A percentile compares a stretch with the other conserved stretches of the same genome.
Evolutionary conservation across 1,139 yeast species (phyloP).

Genomic region (Geotrichum phurueaensis): DNA sequence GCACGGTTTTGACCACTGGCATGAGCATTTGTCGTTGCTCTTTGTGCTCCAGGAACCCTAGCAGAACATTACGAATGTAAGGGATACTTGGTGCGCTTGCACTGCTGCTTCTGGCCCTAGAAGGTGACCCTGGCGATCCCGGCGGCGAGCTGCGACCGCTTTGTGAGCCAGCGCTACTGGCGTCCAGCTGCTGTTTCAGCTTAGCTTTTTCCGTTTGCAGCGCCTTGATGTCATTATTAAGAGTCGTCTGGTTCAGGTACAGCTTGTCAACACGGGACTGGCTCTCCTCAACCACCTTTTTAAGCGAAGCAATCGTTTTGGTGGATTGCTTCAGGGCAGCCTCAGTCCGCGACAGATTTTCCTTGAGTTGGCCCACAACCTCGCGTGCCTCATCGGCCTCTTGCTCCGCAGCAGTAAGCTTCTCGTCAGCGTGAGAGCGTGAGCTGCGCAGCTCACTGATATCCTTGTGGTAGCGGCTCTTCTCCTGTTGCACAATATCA

Average conservation of each 20-base stretch:
- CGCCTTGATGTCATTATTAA: constrained; percentile 14
- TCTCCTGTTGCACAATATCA: constrained; percentile 30
- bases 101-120: neutral
- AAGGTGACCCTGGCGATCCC: constrained; percentile 2
- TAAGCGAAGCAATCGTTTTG: constrained; percentile 12
- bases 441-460: constrained; percentile 24
- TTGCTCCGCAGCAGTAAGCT: constrained; percentile 25
- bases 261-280: constrained; percentile 16
- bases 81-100: constrained; percentile 45
- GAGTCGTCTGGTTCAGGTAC: constrained; percentile 11
- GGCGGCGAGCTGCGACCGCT: neutral
- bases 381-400: constrained; percentile 28
- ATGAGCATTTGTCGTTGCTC: constrained; percentile 82
- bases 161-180: neutral
- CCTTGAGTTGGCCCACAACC: constrained; percentile 24
- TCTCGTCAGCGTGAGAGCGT: constrained; percentile 28
- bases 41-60: constrained; percentile 84
- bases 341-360: constrained; percentile 30
- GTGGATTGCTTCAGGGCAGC: constrained; percentile 14
- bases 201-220: constrained; percentile 12
- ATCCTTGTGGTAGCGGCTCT: constrained; percentile 24
- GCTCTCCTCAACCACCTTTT: constrained; percentile 13
- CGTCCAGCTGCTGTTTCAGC: constrained; percentile 11
- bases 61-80: constrained; percentile 76
- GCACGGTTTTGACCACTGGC: constrained; percentile 75